Evolutionary conservation across 1,284 basidiomycete species (phyloP).

Genomic region (Fomitiporia mediterranea): DNA sequence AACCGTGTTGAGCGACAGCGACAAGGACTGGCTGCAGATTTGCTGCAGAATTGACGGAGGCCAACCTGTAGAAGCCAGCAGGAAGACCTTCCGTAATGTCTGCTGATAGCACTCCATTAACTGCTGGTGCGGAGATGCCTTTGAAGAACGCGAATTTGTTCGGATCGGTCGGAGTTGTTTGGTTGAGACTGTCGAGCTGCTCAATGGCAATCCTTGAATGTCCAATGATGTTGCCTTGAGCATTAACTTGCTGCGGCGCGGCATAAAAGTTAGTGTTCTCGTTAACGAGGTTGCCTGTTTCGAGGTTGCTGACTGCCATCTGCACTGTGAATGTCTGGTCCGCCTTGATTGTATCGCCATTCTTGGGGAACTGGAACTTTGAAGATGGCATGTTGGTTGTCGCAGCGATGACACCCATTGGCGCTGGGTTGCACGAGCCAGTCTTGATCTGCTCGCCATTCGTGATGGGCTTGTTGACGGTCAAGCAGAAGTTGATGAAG

Average conservation of each 20-base stretch:
- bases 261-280: constrained; percentile 50
- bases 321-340: constrained; percentile 45
- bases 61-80: constrained; percentile 52
- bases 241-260: constrained; percentile 56
- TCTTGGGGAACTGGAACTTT: constrained; percentile 46
- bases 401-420: constrained; percentile 42
- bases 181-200: constrained; percentile 43
- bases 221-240: constrained; percentile 48
- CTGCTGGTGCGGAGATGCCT: constrained; percentile 47
- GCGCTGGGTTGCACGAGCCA: constrained; percentile 39
- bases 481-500: constrained; percentile 46
- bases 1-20: constrained; percentile 54
- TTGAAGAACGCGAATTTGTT: constrained; percentile 65
- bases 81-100: constrained; percentile 56
- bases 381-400: constrained; percentile 42
- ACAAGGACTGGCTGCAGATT: constrained; percentile 59
- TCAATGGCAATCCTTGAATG: constrained; percentile 67
- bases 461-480: constrained; percentile 33
- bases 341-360: constrained; percentile 38
- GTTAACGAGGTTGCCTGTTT: constrained; percentile 52
- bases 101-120: constrained; percentile 48
- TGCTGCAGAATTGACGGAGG: constrained; percentile 45
- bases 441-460: constrained; percentile 41
- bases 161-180: constrained; percentile 55
- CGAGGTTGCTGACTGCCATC: constrained; percentile 44